phyloP scores from a whole-genome alignment of 2,329 filamentous ascomycete genomes.

The Cordyceps cateniannulata region DNA sequence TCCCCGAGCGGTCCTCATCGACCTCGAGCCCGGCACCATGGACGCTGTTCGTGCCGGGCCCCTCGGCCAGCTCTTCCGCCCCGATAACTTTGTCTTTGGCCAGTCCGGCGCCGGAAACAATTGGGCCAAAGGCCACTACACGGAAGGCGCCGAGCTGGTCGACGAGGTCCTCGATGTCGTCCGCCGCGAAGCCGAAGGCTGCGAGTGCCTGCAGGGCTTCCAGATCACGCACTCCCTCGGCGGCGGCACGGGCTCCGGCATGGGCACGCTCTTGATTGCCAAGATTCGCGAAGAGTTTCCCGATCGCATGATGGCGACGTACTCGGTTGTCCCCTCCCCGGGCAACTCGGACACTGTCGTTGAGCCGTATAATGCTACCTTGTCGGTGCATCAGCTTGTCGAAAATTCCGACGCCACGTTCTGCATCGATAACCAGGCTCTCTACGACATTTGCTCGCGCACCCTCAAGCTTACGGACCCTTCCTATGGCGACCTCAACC shows the following conservation, averaged over 20 bases:
- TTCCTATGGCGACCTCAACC: conserved; percentile 98
- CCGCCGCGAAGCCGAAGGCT: conserved; percentile 96
- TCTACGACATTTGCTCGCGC: conserved; percentile 99
- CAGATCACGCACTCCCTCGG: conserved; percentile 99
- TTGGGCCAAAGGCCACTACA: conserved; percentile 99
- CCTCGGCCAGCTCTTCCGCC: conserved; percentile 98
- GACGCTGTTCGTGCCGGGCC: conserved; percentile 96
- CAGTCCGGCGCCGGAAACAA: conserved; percentile 99
- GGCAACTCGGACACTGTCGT: conserved; percentile 99
- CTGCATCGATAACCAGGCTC: conserved; percentile 99
- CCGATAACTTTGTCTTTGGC: conserved; percentile 99
- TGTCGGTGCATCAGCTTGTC: conserved; percentile 97
- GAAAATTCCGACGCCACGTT: conserved; percentile 99
- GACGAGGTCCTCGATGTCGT: conserved; percentile 97
- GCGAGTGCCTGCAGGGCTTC: conserved; percentile 99
- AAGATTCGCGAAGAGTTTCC: conserved; percentile 99
- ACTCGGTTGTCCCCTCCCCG: conserved; percentile 96
- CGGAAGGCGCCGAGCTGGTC: conserved; percentile 97
- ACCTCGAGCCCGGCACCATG: conserved; percentile 99
- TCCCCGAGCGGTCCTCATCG: conserved; percentile 96
- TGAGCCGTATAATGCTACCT: conserved; percentile 98
- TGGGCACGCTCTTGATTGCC: conserved; percentile 98
- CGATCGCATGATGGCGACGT: conserved; percentile 99
- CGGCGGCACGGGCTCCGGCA: conserved; percentile 99
- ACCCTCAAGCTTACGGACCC: conserved; percentile 98